Base-by-base conservation (phyloP, 1,284 basidiomycete genomes). In the Naganishia liquefaciens region DNA sequence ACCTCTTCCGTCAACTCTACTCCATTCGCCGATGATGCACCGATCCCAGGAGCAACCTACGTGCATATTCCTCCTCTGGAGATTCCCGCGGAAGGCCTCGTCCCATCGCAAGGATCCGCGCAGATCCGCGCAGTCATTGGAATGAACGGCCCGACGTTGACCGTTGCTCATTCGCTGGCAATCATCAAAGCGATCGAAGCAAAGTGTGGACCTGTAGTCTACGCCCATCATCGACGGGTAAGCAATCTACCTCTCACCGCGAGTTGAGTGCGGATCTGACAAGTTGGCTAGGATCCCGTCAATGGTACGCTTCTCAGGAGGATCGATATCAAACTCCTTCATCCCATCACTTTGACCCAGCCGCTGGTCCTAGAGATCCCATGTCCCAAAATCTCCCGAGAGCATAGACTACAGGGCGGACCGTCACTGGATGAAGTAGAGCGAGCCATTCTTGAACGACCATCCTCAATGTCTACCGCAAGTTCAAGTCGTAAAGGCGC, bases 131-230 rank as follows among this genome's bases (percentile, higher is more conserved):
- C 62, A 28, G 4, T 25, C 10, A 49, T 37, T 19, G 52, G 43
- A 13, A 28, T 44, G 21, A 6, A 25, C 5, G 21, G 33, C 17
- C 28, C 28, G 10, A 39, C 6, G 23, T 51, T 27, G 25, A 62
- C 64, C 9, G 42, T 72, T 11, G 54, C 69, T 2, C 70, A 76
- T 27, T 65, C 70, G 13, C 68, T 73, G 30, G 69, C 72, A 11
- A 69, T 76, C 10, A 52, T 75, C 28, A 68, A 69, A 47, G 70
- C 70, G 0, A 66, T 74, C 17, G 74, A 76, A 65, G 37, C 61
- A 23, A 70, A 69, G 44, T 66, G 73, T 25, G 74, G 74, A 15
- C 55, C 68, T 0, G 60, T 74, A 17, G 28, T 74, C 25, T 30
- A 61, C 11, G 43, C 76, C 19, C 23, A 46, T 42, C 64, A 66